Conservation (phyloP, 2,329 filamentous ascomycete species). For the Cryphonectria radicalis region DNA sequence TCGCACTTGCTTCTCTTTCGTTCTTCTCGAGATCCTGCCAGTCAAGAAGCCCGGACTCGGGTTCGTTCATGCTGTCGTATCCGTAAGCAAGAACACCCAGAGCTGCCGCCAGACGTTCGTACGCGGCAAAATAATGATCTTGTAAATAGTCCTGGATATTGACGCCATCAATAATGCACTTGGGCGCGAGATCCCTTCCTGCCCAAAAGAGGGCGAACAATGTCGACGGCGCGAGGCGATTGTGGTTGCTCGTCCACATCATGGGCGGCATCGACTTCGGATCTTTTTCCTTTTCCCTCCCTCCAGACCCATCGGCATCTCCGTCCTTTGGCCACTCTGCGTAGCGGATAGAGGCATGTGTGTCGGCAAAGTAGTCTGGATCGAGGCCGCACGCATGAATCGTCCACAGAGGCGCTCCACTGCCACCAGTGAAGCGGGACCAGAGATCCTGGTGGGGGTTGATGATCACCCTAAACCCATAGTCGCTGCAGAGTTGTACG, state of each 20-base stretch:
- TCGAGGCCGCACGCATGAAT: conserved; percentile 34
- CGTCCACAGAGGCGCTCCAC: conserved; percentile 35
- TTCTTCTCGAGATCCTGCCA: conserved; percentile 29
- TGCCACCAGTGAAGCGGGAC: conserved; percentile 34
- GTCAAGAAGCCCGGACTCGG: conserved; percentile 33
- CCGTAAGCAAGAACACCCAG: conserved; percentile 32
- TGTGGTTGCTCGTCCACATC: conserved; percentile 38
- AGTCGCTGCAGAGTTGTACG: conserved; percentile 30
- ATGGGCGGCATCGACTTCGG: conserved; percentile 34
- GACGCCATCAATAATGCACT: conserved; percentile 32
- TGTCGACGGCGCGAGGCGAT: conserved; percentile 32
- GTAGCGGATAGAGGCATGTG: conserved; percentile 33
- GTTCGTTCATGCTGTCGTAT: conserved; percentile 37
- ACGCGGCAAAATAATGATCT: conserved; percentile 33
- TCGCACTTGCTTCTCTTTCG: conserved; percentile 32
- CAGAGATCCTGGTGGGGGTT: conserved; percentile 36
- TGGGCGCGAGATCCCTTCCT: conserved; percentile 32
- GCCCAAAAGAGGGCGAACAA: conserved; percentile 34
- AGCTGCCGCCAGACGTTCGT: conserved; percentile 27
- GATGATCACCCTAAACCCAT: conserved; percentile 33
- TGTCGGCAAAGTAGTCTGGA: conserved; percentile 32
- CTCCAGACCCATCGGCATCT: conserved; percentile 10
- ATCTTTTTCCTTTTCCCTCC: conserved; percentile 29
- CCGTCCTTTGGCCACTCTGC: conserved; percentile 33
- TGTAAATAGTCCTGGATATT: conserved; percentile 37